Evolutionary conservation across 2,329 filamentous ascomycete genomes (phyloP).

Genomic region (Dichotomopilus funicola): DNA sequence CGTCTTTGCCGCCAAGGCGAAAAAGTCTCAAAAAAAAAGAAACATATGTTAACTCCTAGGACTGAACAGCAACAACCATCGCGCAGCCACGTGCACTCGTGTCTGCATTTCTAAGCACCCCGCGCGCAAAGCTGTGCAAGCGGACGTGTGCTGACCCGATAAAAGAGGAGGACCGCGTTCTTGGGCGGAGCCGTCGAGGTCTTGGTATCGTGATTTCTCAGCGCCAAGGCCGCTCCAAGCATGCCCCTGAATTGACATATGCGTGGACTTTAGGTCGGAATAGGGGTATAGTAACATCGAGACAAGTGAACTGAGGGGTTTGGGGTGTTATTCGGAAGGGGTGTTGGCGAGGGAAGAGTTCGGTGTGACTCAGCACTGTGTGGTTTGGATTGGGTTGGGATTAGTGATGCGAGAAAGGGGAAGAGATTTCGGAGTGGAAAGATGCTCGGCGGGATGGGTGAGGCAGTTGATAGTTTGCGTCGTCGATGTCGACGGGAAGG

Average conservation of each 20-base stretch:
- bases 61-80: background rate
- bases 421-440: background rate
- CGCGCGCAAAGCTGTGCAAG: background rate
- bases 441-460: background rate
- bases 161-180: no score
- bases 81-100: background rate
- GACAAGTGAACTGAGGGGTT: background rate
- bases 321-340: no score
- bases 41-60: no score
- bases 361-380: no score
- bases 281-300: background rate
- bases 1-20: no score
- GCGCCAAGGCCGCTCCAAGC: slow-evolving; percentile 1
- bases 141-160: slow-evolving; percentile 5
- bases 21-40: no score
- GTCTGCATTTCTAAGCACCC: slow-evolving; percentile 9
- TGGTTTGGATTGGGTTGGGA: no score
- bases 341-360: no score
- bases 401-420: background rate
- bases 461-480: background rate
- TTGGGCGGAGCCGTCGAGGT: no score
- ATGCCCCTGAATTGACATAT: background rate
- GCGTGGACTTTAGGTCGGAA: no score
- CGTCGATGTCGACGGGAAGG: background rate
- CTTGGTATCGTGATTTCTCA: slow-evolving; percentile 10